Evolutionary conservation across 169 alveolate genomes (phyloP).

Genomic region (Eimeria necatrix): DNA sequence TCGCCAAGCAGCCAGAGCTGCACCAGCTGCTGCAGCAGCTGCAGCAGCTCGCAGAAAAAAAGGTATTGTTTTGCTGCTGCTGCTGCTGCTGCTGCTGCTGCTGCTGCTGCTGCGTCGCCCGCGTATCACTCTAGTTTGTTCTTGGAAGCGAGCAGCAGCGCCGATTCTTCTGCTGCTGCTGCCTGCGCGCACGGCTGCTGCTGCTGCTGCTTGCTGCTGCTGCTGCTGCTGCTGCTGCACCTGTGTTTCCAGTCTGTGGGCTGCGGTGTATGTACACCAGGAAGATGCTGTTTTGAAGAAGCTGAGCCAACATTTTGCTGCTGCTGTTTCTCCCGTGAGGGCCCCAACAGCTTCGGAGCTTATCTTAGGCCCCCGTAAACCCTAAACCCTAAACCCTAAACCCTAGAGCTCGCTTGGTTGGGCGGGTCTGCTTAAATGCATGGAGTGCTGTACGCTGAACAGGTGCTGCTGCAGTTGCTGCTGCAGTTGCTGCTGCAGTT

Average conservation of each 20-base stretch:
- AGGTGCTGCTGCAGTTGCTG: slow-evolving; percentile 2
- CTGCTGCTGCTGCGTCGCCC: slow-evolving; percentile 39
- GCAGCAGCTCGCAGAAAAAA: slow-evolving; percentile 25
- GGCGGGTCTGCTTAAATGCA: no score
- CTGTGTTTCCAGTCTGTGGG: neutral
- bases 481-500: slow-evolving; percentile 36
- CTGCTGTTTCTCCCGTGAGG: neutral
- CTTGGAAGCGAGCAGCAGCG: no score
- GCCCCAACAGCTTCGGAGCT: neutral
- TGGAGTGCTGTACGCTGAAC: neutral
- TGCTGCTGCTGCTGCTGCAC: slow-evolving; percentile 57
- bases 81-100: slow-evolving; percentile 50
- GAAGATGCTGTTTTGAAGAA: neutral
- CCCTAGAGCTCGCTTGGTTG: no score
- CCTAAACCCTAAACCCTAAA: slow-evolving; percentile 47
- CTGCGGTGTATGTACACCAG: slow-evolving; percentile 50
- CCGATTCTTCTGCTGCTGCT: slow-evolving; percentile 23
- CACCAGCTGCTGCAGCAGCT: slow-evolving; percentile 45
- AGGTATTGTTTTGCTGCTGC: slow-evolving; percentile 9
- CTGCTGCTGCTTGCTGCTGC: slow-evolving; percentile 28
- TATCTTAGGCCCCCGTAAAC: slow-evolving; percentile 24
- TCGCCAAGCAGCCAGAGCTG: neutral
- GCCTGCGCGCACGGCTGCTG: neutral
- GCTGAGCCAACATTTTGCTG: neutral
- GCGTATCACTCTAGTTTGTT: no score